Conservation (phyloP, 2,329 filamentous ascomycete genomes). For the Cladobotryum protrusum region DNA sequence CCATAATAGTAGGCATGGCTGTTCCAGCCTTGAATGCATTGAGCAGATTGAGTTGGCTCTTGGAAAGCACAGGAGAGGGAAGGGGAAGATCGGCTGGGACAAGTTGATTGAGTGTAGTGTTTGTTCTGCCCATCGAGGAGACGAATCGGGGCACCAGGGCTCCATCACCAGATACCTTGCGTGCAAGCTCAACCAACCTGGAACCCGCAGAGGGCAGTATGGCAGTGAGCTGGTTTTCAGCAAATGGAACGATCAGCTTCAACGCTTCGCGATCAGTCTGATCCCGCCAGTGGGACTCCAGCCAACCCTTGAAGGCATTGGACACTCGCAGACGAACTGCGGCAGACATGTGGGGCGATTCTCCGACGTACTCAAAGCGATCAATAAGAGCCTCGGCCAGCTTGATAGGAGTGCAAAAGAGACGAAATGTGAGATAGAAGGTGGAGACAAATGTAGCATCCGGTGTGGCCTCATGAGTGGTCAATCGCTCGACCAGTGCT, state of each 20-base stretch:
- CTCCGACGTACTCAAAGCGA: conserved; percentile 84
- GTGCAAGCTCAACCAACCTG: conserved; percentile 71
- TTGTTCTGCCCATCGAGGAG: conserved; percentile 84
- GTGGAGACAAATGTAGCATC: conserved; percentile 88
- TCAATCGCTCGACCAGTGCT: conserved; percentile 89
- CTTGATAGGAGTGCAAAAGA: conserved; percentile 77
- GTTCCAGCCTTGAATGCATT: conserved; percentile 68
- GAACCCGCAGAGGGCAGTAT: conserved; percentile 71
- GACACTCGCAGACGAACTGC: conserved; percentile 88
- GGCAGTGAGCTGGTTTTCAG: conserved; percentile 60
- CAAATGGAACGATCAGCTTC: conserved; percentile 71
- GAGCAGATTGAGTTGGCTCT: conserved; percentile 68
- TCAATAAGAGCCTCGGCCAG: conserved; percentile 80
- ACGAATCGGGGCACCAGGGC: conserved; percentile 76
- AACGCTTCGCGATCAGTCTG: conserved; percentile 74
- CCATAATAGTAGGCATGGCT: conserved; percentile 66
- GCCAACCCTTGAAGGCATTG: conserved; percentile 95
- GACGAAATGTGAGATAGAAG: conserved; percentile 92
- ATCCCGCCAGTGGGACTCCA: conserved; percentile 91
- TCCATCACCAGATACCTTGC: conserved; percentile 68
- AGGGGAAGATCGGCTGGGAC: conserved; percentile 65
- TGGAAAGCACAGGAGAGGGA: conserved; percentile 64
- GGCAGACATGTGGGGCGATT: conserved; percentile 64
- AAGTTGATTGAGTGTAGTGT: conserved; percentile 65
- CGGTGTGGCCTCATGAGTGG: conserved; percentile 85